phyloP scores from a whole-genome alignment of 2,329 filamentous ascomycete genomes.

The Exutisphaerella laricina region DNA sequence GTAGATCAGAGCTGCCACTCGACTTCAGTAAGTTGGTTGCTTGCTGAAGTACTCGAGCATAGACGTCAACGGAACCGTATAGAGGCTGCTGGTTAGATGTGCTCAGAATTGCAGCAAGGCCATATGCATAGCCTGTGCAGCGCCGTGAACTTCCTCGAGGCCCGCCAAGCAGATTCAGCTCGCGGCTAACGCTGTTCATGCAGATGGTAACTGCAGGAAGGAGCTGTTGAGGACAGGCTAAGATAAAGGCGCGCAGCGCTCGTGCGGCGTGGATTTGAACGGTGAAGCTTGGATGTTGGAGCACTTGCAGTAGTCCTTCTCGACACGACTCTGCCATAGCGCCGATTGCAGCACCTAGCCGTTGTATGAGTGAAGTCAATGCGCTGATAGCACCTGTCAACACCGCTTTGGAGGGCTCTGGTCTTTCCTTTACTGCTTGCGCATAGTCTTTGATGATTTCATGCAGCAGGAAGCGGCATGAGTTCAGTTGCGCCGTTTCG shows the following conservation, averaged over 20 bases:
- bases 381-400: constrained; percentile 74
- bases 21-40: constrained; percentile 89
- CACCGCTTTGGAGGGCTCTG: constrained; percentile 82
- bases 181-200: constrained; percentile 88
- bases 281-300: constrained; percentile 93
- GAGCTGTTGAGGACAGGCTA: constrained; percentile 88
- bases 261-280: constrained; percentile 87
- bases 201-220: constrained; percentile 88
- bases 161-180: constrained; percentile 70
- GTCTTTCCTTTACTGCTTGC: constrained; percentile 76
- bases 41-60: constrained; percentile 83
- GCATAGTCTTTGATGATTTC: constrained; percentile 91
- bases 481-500: constrained; percentile 80
- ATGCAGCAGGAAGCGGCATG: constrained; percentile 76
- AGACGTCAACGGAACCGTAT: constrained; percentile 92
- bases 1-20: constrained; percentile 82
- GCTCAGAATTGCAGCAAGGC: constrained; percentile 82
- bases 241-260: constrained; percentile 78
- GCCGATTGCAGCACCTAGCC: constrained; percentile 75
- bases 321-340: constrained; percentile 75
- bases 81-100: constrained; percentile 82
- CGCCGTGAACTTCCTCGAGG: constrained; percentile 72
- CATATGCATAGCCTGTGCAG: constrained; percentile 88
- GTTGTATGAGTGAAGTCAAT: constrained; percentile 69
- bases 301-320: constrained; percentile 79